Base-by-base conservation (phyloP, 495 filamentous ascomycete species). In the Parmelia sp. region DNA sequence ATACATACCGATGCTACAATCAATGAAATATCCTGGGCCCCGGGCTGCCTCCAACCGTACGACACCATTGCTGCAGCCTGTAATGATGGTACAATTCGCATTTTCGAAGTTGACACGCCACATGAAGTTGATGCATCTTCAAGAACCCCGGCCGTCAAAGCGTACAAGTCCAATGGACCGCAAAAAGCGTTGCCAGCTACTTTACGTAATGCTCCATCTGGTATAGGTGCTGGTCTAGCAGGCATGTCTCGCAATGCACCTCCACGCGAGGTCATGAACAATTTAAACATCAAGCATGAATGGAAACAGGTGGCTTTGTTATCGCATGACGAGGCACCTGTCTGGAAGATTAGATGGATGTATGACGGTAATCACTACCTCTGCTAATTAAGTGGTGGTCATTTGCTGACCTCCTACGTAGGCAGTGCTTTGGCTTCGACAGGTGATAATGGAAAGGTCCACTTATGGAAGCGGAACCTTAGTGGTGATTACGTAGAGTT, bases 1-100 rank as follows among this genome's bases (percentile, higher is more conserved):
- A 77, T 97, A 33, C 71, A 71, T 36, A 75, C 69, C 21, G 84
- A 96, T 68, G 75, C 81, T 4, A 85, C 86, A 0, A 88, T 99
- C n/a, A 81, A 92, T 60, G 92, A 96, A 70, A 86, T 97, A 7
- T 86, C 90, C 11, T 99, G 94, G 94, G 92, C 94, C 11, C 88
- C 89, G 59, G 91, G 91, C 21, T 91, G 90, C 68, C 87, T 90
- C 45, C 75, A 92, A 37, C 92, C 92, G 1, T 91, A 88, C 70
- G 93, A 99, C 72, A 79, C 96, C 60, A 82, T 97, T 67, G 95
- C 94, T 9, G 95, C 92, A 37, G 93, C 90, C 1, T 91, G 90
- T 71, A 92, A 92, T 72, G 94, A 99, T 71, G 92, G 94, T 5
- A 85, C 84, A 65, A 82, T 97, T 55, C 83, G 95, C 31, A 86